Conservation (phyloP, 176 grass and related monocot species). For the Eleusine indica region DNA sequence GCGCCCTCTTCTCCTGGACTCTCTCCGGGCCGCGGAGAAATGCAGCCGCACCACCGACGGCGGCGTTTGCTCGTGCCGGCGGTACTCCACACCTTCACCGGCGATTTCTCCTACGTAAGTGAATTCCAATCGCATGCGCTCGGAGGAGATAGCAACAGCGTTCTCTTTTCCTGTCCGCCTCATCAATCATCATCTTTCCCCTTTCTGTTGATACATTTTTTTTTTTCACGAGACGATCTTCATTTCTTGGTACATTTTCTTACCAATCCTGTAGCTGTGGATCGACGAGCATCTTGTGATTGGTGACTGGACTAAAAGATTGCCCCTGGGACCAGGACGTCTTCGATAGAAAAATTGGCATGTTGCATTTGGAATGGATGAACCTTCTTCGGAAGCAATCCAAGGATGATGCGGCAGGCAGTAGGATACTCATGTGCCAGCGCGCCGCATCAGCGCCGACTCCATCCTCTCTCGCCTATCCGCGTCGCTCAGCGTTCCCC, state of each 20-base stretch:
- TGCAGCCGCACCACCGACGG: background rate
- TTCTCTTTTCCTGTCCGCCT: background rate
- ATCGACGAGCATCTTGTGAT: background rate
- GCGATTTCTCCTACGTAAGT: background rate
- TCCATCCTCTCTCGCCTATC: background rate
- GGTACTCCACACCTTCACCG: background rate
- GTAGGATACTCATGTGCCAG: constrained; percentile 27
- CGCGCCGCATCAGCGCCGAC: constrained; percentile 24
- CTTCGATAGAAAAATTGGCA: background rate
- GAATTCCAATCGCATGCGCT: background rate
- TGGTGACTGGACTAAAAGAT: constrained; percentile 22
- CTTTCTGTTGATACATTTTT: background rate
- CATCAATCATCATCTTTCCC: background rate
- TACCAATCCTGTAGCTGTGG: background rate
- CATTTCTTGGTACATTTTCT: background rate
- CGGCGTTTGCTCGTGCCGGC: background rate
- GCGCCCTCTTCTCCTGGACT: too few species aligned
- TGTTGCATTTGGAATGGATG: constrained; percentile 23
- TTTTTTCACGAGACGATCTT: background rate
- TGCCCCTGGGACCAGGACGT: background rate
- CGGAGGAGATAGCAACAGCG: background rate
- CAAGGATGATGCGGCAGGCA: background rate
- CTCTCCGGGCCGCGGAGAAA: background rate
- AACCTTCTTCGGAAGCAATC: constrained; percentile 2
- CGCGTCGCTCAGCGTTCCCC: background rate